Percentiles rank a stretch among this genome's conserved stretches.
These are phyloP conservation scores for Stereocaulon alpinum DNA, from an alignment of 495 filamentous ascomycete genomes.

Conservation along the genomic window DNA sequence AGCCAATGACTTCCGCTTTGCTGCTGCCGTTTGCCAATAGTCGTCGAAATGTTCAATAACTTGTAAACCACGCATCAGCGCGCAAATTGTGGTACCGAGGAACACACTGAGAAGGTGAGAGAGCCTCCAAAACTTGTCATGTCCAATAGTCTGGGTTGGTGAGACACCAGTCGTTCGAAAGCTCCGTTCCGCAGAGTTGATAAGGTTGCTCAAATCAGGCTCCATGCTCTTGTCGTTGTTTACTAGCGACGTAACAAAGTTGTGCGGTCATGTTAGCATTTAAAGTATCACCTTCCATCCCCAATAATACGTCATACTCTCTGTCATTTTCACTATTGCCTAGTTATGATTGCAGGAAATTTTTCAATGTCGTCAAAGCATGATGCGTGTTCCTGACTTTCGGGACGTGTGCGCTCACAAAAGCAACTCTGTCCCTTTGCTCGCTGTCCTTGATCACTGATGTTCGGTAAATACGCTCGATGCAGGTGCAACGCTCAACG, in stretches of 20 bases:
- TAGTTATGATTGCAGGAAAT: no score
- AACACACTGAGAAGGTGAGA: no score
- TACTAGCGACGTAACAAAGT: not conserved
- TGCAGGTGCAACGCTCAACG: not conserved
- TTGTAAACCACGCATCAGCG: no score
- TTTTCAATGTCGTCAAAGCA: no score
- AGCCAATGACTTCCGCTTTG: no score
- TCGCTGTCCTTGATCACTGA: not conserved
- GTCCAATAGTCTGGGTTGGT: not conserved
- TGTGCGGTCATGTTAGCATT: not conserved
- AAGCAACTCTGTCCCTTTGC: not conserved
- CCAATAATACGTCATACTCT: constrained; percentile 1
- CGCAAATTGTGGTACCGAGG: no score
- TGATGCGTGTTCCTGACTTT: no score
- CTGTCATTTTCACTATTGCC: no score
- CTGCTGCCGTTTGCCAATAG: no score
- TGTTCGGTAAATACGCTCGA: not conserved
- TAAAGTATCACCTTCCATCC: not conserved
- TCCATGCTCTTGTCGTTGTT: not conserved
- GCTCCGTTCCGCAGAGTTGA: not conserved
- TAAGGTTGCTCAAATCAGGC: not conserved
- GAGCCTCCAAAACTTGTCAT: no score
- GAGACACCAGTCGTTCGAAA: not conserved
- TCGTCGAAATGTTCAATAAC: no score
- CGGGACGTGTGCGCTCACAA: constrained; percentile 1